Evolutionary conservation across 2,329 filamentous ascomycete genomes (phyloP), one percentile per base, ranked within the genome.

Genomic region (Clonostachys rosea): DNA sequence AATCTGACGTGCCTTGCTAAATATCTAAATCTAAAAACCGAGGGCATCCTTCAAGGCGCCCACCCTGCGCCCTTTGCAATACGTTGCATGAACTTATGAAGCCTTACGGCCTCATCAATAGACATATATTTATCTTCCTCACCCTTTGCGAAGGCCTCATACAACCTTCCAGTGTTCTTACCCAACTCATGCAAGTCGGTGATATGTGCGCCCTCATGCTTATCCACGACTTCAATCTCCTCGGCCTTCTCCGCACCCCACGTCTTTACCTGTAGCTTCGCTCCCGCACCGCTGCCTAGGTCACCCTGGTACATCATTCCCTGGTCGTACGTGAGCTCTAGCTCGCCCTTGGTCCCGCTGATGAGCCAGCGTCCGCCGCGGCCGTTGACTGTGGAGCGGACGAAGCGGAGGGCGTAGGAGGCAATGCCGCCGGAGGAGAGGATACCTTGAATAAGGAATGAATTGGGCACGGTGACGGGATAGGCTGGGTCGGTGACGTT

Each of bases 311-410:
- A 47, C 30, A 63, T 48, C 24, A 64, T 55, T 17, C 62, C 54
- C 40, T 66, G 64, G 14, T 63, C 55, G 3, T 52, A 34, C 7
- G 59, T 64, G 44, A 56, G 17, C 44, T 62, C 59, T 14, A 66
- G 53, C 54, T 67, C 64, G 1, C 66, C 67, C 44, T 66, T 54
- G 7, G 59, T 65, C 14, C 66, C 67, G 2, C 60, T 59, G 47
- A 70, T 68, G 33, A 61, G 47, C 65, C 66, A 70, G n/a, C 56
- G 57, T 17, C 62, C 44, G 10, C 50, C 52, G n/a, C 48, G 47
- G 5, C 47, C 52, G 42, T 63, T 58, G 9, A 59, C 48, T 1
- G 56, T 34, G 2, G 39, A 36, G 4, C 44, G 47, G 4, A 55
- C 39, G 9, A 57, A 56, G 37, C 59, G 57, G 33, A 54, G 55